Percentiles rank a stretch among this genome's conserved stretches.
Evolutionary conservation across 306 rosid genomes (phyloP).

Genomic region (Quercus suber): DNA sequence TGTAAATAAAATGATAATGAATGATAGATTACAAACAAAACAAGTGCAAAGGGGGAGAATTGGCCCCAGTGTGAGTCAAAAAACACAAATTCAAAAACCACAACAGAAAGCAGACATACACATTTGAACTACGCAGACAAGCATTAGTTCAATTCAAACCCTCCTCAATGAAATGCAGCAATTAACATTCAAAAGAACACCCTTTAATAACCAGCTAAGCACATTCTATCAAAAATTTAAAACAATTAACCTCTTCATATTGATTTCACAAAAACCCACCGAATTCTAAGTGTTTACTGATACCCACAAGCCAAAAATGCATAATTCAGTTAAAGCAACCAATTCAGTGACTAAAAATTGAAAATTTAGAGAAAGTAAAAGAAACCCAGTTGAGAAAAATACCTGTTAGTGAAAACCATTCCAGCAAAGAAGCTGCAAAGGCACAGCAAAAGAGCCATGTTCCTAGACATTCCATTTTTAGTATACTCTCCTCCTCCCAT

Average conservation of each 20-base stretch:
- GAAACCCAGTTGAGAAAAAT: slow-evolving; percentile 30
- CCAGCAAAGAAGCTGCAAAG: slow-evolving; percentile 84
- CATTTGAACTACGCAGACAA: not conserved
- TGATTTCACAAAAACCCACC: slow-evolving; percentile 17
- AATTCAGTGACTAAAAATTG: slow-evolving; percentile 7
- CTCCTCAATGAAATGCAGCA: slow-evolving; percentile 6
- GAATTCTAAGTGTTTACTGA: not conserved
- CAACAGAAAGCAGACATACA: slow-evolving; percentile 2
- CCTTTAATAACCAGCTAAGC: not conserved
- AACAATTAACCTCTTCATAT: not conserved
- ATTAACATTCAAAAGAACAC: not conserved
- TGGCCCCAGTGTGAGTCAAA: not conserved
- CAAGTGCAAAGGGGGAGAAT: not conserved
- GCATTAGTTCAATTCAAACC: slow-evolving; percentile 12
- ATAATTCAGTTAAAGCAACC: slow-evolving; percentile 12
- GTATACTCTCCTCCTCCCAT: slow-evolving; percentile 39
- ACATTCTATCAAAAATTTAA: not conserved
- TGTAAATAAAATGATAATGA: not conserved
- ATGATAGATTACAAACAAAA: not conserved
- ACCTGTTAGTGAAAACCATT: slow-evolving; percentile 79
- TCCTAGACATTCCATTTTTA: slow-evolving; percentile 51
- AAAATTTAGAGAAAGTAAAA: slow-evolving; percentile 17
- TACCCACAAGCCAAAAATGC: slow-evolving; percentile 9
- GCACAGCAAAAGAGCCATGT: slow-evolving; percentile 69
- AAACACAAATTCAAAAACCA: not conserved